Evolutionary conservation across 345 rosid species (phyloP).

Genomic region (Draba incana): DNA sequence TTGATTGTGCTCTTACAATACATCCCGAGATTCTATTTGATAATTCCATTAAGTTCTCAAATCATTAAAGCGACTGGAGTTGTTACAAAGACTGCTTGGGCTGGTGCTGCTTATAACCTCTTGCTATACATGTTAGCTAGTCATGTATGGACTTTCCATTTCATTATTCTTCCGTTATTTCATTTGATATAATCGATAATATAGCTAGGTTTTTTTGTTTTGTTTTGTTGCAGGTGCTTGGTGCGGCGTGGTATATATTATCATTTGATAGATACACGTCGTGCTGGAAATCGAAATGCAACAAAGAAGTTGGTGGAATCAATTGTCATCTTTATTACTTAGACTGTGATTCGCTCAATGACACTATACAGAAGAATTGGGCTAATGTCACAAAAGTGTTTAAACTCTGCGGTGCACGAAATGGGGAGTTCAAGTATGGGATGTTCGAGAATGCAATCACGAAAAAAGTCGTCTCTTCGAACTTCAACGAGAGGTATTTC

Average conservation of each 20-base stretch:
- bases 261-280: slow-evolving; percentile 74
- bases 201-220: slow-evolving; percentile 13
- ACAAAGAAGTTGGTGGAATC: slow-evolving; percentile 43
- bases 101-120: slow-evolving; percentile 94
- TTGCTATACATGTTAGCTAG: slow-evolving; percentile 81
- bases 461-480: slow-evolving; percentile 52
- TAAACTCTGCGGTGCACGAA: slow-evolving; percentile 54
- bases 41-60: slow-evolving; percentile 81
- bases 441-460: slow-evolving; percentile 64
- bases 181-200: neutral
- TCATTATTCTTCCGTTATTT: neutral
- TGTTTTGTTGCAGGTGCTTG: slow-evolving; percentile 53
- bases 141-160: slow-evolving; percentile 59
- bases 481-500: slow-evolving; percentile 70
- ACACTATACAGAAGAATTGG: slow-evolving; percentile 51
- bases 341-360: slow-evolving; percentile 53
- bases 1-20: slow-evolving; percentile 77
- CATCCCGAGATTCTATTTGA: slow-evolving; percentile 77
- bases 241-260: slow-evolving; percentile 87
- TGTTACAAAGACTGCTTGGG: slow-evolving; percentile 91
- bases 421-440: slow-evolving; percentile 54
- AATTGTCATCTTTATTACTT: slow-evolving; percentile 55
- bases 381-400: slow-evolving; percentile 61
- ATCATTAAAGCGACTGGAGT: slow-evolving; percentile 85
- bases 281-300: slow-evolving; percentile 80